Evolutionary conservation across 2,329 filamentous ascomycete species (phyloP).

Genomic region (Elsinoe necatrix): DNA sequence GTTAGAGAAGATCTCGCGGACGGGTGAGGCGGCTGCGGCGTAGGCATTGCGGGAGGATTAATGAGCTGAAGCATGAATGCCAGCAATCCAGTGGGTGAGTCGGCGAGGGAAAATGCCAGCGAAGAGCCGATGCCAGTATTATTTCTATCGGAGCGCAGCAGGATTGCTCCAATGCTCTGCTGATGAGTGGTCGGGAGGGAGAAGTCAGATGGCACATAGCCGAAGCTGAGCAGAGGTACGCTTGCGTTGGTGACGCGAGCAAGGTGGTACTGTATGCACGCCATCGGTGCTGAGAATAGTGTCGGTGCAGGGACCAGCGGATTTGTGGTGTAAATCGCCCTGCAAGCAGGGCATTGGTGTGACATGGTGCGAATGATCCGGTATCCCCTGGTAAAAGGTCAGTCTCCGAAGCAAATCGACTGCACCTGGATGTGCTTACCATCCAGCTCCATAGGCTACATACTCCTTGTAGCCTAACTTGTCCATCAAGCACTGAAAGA

Average conservation of each 20-base stretch:
- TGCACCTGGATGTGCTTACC: slow-evolving; percentile 25
- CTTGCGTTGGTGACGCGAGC: slow-evolving; percentile 36
- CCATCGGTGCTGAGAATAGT: slow-evolving; percentile 35
- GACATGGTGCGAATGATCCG: slow-evolving; percentile 40
- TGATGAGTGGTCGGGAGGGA: slow-evolving; percentile 20
- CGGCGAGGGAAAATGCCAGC: slow-evolving; percentile 52
- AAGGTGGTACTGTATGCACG: slow-evolving; percentile 50
- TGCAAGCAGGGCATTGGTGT: slow-evolving; percentile 41
- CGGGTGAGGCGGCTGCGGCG: neutral
- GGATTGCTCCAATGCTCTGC: neutral
- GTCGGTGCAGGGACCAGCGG: slow-evolving; percentile 46
- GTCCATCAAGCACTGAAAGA: slow-evolving; percentile 53
- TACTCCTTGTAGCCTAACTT: slow-evolving; percentile 52
- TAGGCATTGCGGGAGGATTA: slow-evolving; percentile 14
- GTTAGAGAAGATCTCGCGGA: neutral
- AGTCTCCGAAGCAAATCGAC: too few species aligned
- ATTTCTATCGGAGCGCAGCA: neutral
- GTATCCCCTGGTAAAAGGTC: slow-evolving; percentile 33
- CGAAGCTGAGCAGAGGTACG: slow-evolving; percentile 44
- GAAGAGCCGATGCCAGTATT: neutral
- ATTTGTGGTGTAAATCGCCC: slow-evolving; percentile 54
- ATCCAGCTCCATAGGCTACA: slow-evolving; percentile 48
- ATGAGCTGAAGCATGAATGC: slow-evolving; percentile 42
- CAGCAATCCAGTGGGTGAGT: slow-evolving; percentile 52
- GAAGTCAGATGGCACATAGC: slow-evolving; percentile 49